Conservation (phyloP, 352 stramenopile species). For the Salisapilia sapeloensis region DNA sequence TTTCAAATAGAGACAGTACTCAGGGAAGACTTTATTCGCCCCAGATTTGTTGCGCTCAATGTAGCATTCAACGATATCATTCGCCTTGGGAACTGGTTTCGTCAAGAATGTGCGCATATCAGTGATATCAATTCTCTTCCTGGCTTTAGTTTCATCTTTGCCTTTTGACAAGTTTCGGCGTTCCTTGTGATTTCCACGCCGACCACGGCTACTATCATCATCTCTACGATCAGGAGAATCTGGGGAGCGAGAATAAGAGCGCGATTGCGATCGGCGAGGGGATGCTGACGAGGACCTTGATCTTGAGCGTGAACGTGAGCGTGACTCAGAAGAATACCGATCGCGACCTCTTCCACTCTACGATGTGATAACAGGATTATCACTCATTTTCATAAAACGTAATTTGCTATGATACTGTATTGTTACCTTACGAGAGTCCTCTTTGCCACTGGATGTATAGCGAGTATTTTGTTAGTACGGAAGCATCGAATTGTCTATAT, state of each 20-base stretch:
- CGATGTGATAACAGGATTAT: no score
- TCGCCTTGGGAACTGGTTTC: conserved; percentile 69
- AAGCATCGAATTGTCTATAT: no score
- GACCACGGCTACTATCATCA: conserved; percentile 32
- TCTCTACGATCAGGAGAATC: conserved; percentile 36
- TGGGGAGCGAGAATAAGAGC: conserved; percentile 37
- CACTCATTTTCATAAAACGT: no score
- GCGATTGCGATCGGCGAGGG: conserved; percentile 12
- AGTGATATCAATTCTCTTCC: conserved; percentile 71
- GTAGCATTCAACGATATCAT: conserved; percentile 89
- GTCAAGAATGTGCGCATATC: conserved; percentile 68
- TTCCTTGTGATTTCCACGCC: conserved; percentile 9
- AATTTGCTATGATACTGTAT: no score
- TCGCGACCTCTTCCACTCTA: conserved; percentile 15
- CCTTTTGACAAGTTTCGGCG: conserved; percentile 4
- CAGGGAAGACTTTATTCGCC: conserved; percentile 87
- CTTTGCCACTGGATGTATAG: no score
- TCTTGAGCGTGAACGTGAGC: conserved; percentile 25
- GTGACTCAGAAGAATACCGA: conserved; percentile 1
- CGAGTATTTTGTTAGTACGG: no score
- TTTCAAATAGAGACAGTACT: conserved; percentile 86
- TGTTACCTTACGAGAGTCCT: no score
- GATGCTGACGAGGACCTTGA: no score
- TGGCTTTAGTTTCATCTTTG: no score
- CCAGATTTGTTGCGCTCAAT: conserved; percentile 86